Evolutionary conservation across 177 flowering plant species (phyloP), one percentile per base, ranked within the genome.

Genomic region (Telopea speciosissima): DNA sequence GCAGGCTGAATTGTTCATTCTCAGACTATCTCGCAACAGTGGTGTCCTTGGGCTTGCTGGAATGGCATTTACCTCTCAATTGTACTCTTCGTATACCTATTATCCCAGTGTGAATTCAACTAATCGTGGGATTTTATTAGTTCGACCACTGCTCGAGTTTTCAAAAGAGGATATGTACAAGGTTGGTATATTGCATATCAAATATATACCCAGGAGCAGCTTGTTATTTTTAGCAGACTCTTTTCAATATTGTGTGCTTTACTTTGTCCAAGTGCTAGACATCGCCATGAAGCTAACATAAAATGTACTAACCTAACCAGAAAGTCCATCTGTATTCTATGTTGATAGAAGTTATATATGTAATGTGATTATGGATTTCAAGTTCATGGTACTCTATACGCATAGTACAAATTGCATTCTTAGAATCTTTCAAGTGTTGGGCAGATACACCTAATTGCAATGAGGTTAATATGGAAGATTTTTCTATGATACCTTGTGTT

Each of bases 1-100:
- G 81, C 93, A 93, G 98, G 97, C 89, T 28, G 98, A 94, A 84
- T 81, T 94, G 71, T 92, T 94, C 77, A 78, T 92, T 75, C 83
- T 94, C 28, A 81, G 98, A 73, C 78, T 92, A 71, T 94, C 98
- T 67, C 89, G 97, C 65, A 83, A 81, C 74, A 94, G 98, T 81
- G 95, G 97, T 69, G 89, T 94, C 44, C 90, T 92, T 78, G 97
- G 98, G 76, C 97, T 90, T 75, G 89, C 97, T 75, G 96, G 97
- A 64, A 92, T 88, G 92, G 89, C 97, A 67, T 94, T 86, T 76
- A 72, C 79, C 49, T 92, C 91, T 71, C 88, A 94, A 63, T 62
- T 92, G 65, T 94, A 88, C 76, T 71, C 86, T 2, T 52, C 79
- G 26, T 56, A 73, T 69, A 44, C 79, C 12, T 71, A 74, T 79